These are phyloP conservation scores for Senecio squalidus DNA, from an alignment of 140 eudicot genomes.

Conservation along the genomic window DNA sequence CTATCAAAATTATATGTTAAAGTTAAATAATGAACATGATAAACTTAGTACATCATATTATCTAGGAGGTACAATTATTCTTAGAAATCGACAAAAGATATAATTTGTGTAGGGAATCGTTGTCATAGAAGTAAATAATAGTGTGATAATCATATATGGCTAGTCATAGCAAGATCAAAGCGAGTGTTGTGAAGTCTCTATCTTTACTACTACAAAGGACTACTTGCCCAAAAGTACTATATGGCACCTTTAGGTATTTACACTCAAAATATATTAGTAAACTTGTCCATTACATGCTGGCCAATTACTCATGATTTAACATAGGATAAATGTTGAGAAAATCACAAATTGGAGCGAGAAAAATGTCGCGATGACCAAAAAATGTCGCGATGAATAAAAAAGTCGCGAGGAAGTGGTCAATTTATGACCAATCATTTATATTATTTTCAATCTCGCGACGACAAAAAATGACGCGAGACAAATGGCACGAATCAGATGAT, in stretches of 20 bases:
- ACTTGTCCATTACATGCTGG: not conserved
- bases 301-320: too few relatives aligned
- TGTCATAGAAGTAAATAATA: constrained; percentile 5
- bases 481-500: too few relatives aligned
- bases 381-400: too few relatives aligned
- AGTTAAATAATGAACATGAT: not conserved
- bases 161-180: constrained; percentile 10
- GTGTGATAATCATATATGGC: not conserved
- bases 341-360: too few relatives aligned
- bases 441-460: too few relatives aligned
- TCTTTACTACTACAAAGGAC: constrained; percentile 4
- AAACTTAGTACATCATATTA: not conserved
- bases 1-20: not conserved
- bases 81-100: not conserved
- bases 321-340: too few relatives aligned
- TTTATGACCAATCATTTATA: too few relatives aligned
- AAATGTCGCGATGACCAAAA: too few relatives aligned
- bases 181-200: constrained; percentile 18
- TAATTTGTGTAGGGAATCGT: not conserved
- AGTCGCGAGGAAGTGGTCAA: too few relatives aligned
- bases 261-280: not conserved
- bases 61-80: constrained; percentile 3
- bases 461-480: too few relatives aligned
- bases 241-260: not conserved
- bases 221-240: not conserved